phyloP scores from a whole-genome alignment of 106 monocot genomes.

The Platanthera zijinensis region DNA sequence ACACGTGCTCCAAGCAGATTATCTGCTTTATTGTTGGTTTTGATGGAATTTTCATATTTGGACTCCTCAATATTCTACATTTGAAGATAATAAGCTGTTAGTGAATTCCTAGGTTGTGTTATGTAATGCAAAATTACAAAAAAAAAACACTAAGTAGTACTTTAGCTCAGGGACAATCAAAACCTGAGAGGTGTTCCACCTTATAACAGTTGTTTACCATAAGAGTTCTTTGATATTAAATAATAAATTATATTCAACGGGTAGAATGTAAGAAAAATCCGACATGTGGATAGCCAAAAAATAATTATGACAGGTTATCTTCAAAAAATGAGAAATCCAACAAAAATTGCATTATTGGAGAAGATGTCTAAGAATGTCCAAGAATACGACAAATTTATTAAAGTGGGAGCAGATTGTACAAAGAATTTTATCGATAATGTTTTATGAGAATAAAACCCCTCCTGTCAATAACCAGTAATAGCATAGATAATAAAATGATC shows the following conservation, averaged over 20 bases:
- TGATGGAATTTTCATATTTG: conserved; percentile 11
- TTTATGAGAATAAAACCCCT: background rate
- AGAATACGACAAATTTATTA: background rate
- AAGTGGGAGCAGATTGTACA: background rate
- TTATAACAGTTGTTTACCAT: background rate
- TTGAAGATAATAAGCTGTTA: background rate
- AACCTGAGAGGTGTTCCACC: background rate
- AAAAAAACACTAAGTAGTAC: background rate
- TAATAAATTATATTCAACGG: conserved; percentile 1
- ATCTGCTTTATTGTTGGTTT: conserved; percentile 15
- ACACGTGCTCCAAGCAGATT: conserved; percentile 67
- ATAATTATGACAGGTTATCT: background rate
- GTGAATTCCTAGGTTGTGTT: background rate
- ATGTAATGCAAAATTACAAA: background rate
- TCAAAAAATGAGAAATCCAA: background rate
- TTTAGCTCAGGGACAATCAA: background rate
- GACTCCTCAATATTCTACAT: conserved; percentile 1
- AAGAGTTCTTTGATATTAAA: background rate
- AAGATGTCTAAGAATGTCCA: background rate
- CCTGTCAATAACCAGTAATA: background rate
- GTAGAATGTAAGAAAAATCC: background rate
- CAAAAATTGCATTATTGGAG: background rate
- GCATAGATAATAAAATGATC: background rate
- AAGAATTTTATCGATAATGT: background rate
- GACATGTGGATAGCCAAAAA: background rate